phyloP scores from a whole-genome alignment of 805 yeast species.

The Saccharomyces mikatae region DNA sequence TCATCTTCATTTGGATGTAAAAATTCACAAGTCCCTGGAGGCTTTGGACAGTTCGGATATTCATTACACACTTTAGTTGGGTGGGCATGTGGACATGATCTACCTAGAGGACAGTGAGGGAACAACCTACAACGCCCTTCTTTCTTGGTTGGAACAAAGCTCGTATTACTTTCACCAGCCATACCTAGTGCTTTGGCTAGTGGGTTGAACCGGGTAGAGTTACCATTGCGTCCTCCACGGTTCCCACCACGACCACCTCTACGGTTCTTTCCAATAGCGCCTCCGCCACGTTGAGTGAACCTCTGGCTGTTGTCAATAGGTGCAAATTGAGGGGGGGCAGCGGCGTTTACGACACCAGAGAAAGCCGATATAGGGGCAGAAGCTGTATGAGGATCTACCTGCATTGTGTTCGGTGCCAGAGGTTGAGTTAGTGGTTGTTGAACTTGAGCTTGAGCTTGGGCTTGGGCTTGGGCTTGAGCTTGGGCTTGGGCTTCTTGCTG shows the following conservation, averaged over 20 bases:
- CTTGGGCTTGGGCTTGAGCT: constrained; percentile 8
- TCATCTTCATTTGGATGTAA: constrained; percentile 83
- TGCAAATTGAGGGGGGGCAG: constrained; percentile 6
- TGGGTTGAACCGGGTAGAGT: constrained; percentile 31
- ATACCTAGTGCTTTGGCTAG: constrained; percentile 34
- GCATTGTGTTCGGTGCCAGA: background rate
- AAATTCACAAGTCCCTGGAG: constrained; percentile 74
- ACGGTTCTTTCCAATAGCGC: constrained; percentile 10
- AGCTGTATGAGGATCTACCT: background rate
- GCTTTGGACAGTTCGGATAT: constrained; percentile 70
- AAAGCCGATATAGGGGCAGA: constrained; percentile 22
- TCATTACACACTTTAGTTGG: constrained; percentile 70
- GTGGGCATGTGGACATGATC: constrained; percentile 67
- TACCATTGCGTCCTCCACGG: constrained; percentile 16
- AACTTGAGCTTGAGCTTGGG: constrained; percentile 12
- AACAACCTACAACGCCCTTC: constrained; percentile 61
- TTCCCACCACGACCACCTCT: constrained; percentile 16
- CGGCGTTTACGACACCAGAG: constrained; percentile 20
- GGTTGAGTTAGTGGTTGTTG: constrained; percentile 10
- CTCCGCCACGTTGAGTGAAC: constrained; percentile 16
- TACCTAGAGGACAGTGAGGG: constrained; percentile 59
- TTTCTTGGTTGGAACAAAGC: constrained; percentile 40
- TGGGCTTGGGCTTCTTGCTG: constrained; percentile 13
- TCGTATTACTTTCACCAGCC: constrained; percentile 21
- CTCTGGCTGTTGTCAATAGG: constrained; percentile 11